Percentiles rank a stretch among this genome's conserved stretches.
Conservation (phyloP, 2,329 filamentous ascomycete genomes). For the Aspergillus cejpii region DNA sequence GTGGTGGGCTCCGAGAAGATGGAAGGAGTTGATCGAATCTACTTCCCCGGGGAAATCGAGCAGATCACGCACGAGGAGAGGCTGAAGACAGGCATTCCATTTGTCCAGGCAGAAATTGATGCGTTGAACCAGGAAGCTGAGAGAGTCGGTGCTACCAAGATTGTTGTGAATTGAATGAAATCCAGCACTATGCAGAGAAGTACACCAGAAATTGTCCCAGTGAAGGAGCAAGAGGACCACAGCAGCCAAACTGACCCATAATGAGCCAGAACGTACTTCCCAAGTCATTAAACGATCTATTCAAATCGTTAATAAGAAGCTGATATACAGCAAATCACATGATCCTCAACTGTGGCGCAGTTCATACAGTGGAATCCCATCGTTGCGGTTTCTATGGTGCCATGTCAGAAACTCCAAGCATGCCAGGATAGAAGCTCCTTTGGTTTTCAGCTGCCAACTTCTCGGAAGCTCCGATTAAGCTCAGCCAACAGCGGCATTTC, state of each 20-base stretch:
- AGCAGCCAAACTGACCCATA: too few species aligned
- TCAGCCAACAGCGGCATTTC: background rate
- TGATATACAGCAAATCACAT: too few species aligned
- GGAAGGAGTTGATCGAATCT: conserved; percentile 50
- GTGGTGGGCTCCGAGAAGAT: conserved; percentile 49
- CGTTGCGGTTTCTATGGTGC: conserved; percentile 7
- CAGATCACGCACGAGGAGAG: conserved; percentile 42
- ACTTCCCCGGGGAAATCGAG: conserved; percentile 54
- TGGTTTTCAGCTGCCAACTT: conserved; percentile 14
- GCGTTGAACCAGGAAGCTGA: conserved; percentile 48
- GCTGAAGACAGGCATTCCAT: conserved; percentile 44
- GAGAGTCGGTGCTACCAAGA: conserved; percentile 30
- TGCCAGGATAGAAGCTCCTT: background rate
- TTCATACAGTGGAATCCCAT: conserved; percentile 2
- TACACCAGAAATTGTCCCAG: too few species aligned
- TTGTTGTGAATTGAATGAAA: background rate
- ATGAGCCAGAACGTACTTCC: too few species aligned
- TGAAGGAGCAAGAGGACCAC: too few species aligned
- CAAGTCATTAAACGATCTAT: too few species aligned
- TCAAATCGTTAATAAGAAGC: too few species aligned
- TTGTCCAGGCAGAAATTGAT: conserved; percentile 44
- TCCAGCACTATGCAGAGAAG: background rate
- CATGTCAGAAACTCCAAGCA: conserved; percentile 9
- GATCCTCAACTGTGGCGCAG: background rate
- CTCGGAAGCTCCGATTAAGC: conserved; percentile 10